phyloP scores from a whole-genome alignment of 257 asterid genomes.

The Ehretia macrophylla region DNA sequence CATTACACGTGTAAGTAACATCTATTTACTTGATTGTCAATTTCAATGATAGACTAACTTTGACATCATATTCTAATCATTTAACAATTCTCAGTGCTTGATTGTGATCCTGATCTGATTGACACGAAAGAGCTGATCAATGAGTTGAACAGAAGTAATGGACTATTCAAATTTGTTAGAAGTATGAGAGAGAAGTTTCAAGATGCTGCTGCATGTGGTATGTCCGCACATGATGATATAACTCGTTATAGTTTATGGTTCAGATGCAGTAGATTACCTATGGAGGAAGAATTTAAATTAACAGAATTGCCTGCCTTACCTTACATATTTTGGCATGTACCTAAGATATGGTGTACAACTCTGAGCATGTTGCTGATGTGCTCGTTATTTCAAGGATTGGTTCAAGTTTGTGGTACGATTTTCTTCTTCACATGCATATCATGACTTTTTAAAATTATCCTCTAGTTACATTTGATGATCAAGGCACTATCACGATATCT shows the following conservation, averaged over 20 bases:
- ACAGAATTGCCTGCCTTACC: too few relatives aligned
- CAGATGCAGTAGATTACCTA: too few relatives aligned
- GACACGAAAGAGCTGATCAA: conserved; percentile 52
- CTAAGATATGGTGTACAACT: not conserved
- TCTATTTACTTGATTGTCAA: conserved; percentile 7
- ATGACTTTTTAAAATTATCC: conserved; percentile 30
- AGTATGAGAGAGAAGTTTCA: conserved; percentile 76
- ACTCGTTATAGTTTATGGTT: conserved; percentile 1
- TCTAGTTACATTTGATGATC: conserved; percentile 31
- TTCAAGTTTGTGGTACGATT: conserved; percentile 1
- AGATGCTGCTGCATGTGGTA: conserved; percentile 59
- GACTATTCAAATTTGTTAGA: conserved; percentile 79
- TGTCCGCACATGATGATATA: conserved; percentile 19
- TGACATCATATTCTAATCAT: not conserved
- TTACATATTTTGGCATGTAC: not conserved
- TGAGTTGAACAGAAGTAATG: conserved; percentile 67
- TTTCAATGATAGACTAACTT: conserved; percentile 1
- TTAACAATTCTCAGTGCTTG: conserved; percentile 48
- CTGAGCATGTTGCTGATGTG: too few relatives aligned
- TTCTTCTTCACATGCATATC: conserved; percentile 24
- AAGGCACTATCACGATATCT: conserved; percentile 40
- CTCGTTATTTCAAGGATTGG: conserved; percentile 7
- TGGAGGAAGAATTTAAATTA: not conserved
- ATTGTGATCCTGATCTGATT: conserved; percentile 59
- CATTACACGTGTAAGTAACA: conserved; percentile 61